phyloP scores from a whole-genome alignment of 495 filamentous ascomycete species.

The Polyplosphaeria fusca region DNA sequence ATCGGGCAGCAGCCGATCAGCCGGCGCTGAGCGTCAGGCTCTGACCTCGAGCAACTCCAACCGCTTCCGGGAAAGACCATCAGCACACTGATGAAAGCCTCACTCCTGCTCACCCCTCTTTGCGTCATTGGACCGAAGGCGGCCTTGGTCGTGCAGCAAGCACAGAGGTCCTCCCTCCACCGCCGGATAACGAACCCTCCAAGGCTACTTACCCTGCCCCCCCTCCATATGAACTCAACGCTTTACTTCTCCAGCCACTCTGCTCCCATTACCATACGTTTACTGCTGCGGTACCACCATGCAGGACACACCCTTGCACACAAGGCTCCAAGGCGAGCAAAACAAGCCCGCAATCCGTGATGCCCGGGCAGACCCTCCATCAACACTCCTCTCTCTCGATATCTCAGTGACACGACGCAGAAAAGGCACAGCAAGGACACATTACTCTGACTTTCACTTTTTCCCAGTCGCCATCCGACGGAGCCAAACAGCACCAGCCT shows the following conservation, averaged over 20 bases:
- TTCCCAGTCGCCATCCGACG: neutral
- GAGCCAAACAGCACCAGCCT: neutral
- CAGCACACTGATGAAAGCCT: neutral
- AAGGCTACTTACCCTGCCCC: neutral
- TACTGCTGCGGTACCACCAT: no score
- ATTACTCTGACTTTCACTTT: neutral
- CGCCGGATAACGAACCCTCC: neutral
- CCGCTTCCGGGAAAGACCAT: constrained; percentile 9
- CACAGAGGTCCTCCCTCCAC: neutral
- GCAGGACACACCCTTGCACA: constrained; percentile 17
- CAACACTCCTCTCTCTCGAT: neutral
- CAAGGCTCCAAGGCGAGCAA: neutral
- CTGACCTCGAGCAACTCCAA: neutral
- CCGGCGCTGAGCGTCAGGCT: no score
- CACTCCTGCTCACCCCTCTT: neutral
- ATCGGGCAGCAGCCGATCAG: neutral
- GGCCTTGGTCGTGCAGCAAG: neutral
- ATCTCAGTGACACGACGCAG: neutral
- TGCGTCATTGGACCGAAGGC: constrained; percentile 5
- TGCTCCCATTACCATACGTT: neutral
- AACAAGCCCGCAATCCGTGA: no score
- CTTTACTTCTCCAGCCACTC: neutral
- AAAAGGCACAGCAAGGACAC: neutral
- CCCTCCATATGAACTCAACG: neutral
- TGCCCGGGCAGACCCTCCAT: neutral